phyloP scores from a whole-genome alignment of 2,329 filamentous ascomycete species.

The Dendryphion nanum region DNA sequence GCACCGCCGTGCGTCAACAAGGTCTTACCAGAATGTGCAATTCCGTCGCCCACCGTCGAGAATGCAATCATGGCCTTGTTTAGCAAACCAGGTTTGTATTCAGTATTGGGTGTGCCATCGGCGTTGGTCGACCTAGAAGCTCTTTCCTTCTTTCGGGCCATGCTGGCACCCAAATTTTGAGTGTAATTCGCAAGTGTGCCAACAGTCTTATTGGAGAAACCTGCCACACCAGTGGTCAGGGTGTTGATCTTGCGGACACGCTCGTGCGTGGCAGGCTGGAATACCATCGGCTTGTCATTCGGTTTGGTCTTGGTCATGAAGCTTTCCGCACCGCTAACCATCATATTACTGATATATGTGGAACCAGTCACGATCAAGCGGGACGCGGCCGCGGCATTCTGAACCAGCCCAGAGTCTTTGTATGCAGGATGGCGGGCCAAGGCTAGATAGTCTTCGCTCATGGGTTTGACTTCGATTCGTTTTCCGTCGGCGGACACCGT shows the following conservation, averaged over 20 bases:
- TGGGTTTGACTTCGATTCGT: conserved; percentile 66
- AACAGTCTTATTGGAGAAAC: conserved; percentile 80
- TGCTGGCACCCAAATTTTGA: conserved; percentile 80
- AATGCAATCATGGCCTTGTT: conserved; percentile 98
- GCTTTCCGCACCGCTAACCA: conserved; percentile 73
- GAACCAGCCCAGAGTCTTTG: conserved; percentile 79
- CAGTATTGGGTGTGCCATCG: conserved; percentile 61
- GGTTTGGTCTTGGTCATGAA: conserved; percentile 82
- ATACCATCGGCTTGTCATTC: conserved; percentile 76
- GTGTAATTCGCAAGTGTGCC: conserved; percentile 79
- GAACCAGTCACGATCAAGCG: conserved; percentile 89
- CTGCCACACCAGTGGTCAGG: conserved; percentile 77
- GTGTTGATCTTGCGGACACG: conserved; percentile 86
- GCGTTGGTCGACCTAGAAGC: conserved; percentile 64
- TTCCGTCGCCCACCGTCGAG: conserved; percentile 87
- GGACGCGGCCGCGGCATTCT: conserved; percentile 82
- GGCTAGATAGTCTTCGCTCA: conserved; percentile 69
- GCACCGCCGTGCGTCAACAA: conserved; percentile 71
- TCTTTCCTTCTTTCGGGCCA: conserved; percentile 63
- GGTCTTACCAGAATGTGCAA: conserved; percentile 80
- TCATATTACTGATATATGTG: conserved; percentile 71
- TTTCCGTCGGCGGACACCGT: conserved; percentile 68
- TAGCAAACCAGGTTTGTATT: conserved; percentile 85
- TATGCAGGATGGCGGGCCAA: conserved; percentile 88
- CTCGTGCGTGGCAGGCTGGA: conserved; percentile 79